phyloP scores from a whole-genome alignment of 306 rosid species.

The Prunus mongolica region DNA sequence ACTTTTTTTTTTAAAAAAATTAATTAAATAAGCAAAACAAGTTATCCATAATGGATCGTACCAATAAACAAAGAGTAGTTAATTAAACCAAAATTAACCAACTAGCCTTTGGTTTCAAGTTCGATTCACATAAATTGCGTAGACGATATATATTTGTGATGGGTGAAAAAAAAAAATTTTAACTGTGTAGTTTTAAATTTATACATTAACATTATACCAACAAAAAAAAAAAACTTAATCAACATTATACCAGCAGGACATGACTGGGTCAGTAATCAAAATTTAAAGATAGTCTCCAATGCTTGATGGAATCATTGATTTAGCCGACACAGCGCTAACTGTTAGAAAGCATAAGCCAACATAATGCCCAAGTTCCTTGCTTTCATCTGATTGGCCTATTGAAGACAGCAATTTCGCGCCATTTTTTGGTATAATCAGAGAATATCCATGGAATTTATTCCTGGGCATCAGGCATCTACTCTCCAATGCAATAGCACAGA shows the following conservation, averaged over 20 bases:
- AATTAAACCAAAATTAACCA: too few species aligned
- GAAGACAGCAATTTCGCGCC: constrained; percentile 13
- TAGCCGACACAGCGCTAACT: not conserved
- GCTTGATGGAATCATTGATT: not conserved
- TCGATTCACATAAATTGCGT: fast-evolving
- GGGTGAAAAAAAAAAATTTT: too few species aligned
- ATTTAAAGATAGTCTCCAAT: not conserved
- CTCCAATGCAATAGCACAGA: not conserved
- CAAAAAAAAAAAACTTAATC: too few species aligned
- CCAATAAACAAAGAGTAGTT: too few species aligned
- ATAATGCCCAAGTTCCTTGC: not conserved
- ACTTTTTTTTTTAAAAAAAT: too few species aligned
- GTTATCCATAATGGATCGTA: too few species aligned
- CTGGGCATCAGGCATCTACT: not conserved
- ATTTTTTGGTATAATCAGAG: not conserved
- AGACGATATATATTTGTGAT: too few species aligned
- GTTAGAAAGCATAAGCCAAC: not conserved
- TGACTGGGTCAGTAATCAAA: not conserved
- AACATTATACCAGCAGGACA: not conserved
- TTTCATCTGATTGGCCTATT: constrained; percentile 3
- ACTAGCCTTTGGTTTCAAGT: too few species aligned
- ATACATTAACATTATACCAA: too few species aligned
- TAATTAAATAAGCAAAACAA: too few species aligned
- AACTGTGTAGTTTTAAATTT: too few species aligned
- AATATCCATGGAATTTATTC: constrained; percentile 22